These are phyloP conservation scores for Hippophae tibetana DNA, from an alignment of 306 rosid genomes.

Conservation along the genomic window DNA sequence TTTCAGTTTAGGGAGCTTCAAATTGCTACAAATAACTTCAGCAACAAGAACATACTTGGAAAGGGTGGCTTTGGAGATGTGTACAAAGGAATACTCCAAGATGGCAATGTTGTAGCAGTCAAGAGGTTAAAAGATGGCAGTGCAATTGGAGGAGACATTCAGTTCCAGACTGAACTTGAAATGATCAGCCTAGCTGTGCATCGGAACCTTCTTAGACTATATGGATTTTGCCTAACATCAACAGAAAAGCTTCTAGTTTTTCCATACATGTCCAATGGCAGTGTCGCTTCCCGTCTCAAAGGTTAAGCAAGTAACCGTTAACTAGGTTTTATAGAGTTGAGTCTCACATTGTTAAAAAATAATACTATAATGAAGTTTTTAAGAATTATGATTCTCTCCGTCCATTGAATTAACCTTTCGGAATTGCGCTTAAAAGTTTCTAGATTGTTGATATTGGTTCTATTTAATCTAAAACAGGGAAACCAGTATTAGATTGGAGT, in stretches of 20 bases:
- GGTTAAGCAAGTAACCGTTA: constrained; percentile 33
- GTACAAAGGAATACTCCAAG: constrained; percentile 76
- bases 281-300: constrained; percentile 85
- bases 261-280: constrained; percentile 90
- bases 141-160: constrained; percentile 74
- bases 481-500: constrained; percentile 77
- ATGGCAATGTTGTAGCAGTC: constrained; percentile 78
- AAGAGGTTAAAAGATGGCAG: constrained; percentile 89
- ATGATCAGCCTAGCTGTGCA: constrained; percentile 96
- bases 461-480: constrained; percentile 33
- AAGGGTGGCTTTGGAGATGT: constrained; percentile 90
- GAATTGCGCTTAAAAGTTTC: neutral
- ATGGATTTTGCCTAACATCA: constrained; percentile 77
- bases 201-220: constrained; percentile 68
- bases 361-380: too few species aligned
- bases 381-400: too few species aligned
- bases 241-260: constrained; percentile 78
- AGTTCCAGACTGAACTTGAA: constrained; percentile 95
- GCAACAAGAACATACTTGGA: constrained; percentile 77
- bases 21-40: constrained; percentile 78
- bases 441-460: constrained; percentile 6
- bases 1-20: constrained; percentile 82
- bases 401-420: too few species aligned
- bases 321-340: too few species aligned
- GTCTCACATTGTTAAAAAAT: too few species aligned